Conservation (phyloP, 441 rosid genomes). For the Corymbia calophylla region DNA sequence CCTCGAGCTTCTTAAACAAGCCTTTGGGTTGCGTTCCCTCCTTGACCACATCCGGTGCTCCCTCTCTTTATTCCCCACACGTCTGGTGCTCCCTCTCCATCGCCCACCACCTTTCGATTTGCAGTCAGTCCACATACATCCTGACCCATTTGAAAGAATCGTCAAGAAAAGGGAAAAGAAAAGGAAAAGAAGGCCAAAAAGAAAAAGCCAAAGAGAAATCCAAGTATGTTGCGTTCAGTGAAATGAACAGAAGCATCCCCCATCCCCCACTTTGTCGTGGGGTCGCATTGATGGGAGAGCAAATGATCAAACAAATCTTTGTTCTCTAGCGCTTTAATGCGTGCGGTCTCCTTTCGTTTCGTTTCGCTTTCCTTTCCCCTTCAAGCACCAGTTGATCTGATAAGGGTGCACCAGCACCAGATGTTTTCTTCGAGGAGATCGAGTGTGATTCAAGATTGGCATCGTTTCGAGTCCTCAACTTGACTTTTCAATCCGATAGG, state of each 20-base stretch:
- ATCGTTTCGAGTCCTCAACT: not conserved
- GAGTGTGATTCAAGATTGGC: not conserved
- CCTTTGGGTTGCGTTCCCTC: not conserved
- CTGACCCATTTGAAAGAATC: not conserved
- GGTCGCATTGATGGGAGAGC: not conserved
- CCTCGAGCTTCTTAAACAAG: not conserved
- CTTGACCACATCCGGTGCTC: not conserved
- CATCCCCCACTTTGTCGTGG: not conserved
- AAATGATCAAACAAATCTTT: not conserved
- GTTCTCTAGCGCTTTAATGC: not conserved
- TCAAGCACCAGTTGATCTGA: not conserved
- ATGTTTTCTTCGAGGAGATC: not conserved
- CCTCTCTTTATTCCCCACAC: not conserved
- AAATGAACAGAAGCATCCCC: not conserved
- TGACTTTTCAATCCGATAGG: not conserved
- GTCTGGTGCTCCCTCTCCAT: not conserved
- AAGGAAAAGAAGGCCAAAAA: not conserved
- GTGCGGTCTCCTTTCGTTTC: not conserved
- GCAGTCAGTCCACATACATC: not conserved
- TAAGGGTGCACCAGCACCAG: not conserved
- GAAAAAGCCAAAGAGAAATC: not conserved
- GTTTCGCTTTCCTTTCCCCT: not conserved
- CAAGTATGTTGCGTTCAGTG: not conserved
- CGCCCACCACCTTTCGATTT: not conserved
- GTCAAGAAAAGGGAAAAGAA: not conserved